Percentiles rank a stretch among this genome's conserved stretches.
Conservation (phyloP, 495 filamentous ascomycete species). For the Xylona heveae region DNA sequence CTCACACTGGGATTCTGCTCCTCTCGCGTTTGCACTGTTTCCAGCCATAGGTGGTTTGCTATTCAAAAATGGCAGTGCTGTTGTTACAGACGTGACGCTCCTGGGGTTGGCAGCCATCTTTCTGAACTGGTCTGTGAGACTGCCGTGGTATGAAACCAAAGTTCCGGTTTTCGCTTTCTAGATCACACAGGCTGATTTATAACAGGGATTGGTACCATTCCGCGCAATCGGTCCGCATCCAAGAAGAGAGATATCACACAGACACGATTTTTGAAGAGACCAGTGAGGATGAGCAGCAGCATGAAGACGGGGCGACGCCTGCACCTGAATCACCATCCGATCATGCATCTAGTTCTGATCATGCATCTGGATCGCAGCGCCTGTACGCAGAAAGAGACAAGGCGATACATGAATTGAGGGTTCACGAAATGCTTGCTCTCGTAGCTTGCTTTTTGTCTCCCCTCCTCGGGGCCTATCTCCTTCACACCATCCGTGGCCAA, state of each 20-base stretch:
- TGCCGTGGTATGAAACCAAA: conserved; percentile 48
- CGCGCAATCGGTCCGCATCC: conserved; percentile 28
- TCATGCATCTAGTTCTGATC: too few species aligned
- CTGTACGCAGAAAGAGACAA: background rate
- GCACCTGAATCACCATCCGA: background rate
- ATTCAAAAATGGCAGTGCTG: conserved; percentile 59
- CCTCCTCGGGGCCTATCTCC: conserved; percentile 50
- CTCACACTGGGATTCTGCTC: conserved; percentile 53
- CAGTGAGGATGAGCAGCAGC: conserved; percentile 6
- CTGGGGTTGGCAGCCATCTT: conserved; percentile 63
- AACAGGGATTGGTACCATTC: conserved; percentile 79
- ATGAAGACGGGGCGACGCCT: background rate
- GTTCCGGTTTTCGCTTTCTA: background rate
- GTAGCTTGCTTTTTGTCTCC: conserved; percentile 63
- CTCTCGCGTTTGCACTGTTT: conserved; percentile 61
- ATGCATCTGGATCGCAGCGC: too few species aligned
- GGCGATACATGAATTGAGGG: conserved; percentile 32
- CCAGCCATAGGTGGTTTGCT: conserved; percentile 71
- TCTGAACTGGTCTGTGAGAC: conserved; percentile 77
- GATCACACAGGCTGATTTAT: conserved; percentile 3
- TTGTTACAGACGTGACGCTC: conserved; percentile 71
- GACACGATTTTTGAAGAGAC: conserved; percentile 1
- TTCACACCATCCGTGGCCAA: conserved; percentile 52
- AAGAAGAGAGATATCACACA: conserved; percentile 4
- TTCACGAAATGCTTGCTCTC: conserved; percentile 54